Evolutionary conservation across 108 stramenopile genomes (phyloP).

Genomic region (Skeletonema costatum): DNA sequence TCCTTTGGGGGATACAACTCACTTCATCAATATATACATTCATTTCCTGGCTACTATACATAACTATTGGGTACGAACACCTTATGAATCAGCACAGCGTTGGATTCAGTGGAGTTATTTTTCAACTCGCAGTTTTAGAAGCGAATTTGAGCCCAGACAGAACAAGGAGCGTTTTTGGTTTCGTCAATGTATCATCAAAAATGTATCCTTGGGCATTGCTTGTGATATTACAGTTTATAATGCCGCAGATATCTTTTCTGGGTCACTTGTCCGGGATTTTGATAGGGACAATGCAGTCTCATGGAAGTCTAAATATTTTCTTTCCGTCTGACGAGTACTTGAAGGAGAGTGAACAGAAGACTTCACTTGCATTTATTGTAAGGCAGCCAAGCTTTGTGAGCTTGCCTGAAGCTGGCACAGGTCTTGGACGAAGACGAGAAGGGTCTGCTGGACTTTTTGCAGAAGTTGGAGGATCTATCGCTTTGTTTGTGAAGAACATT

Average conservation of each 20-base stretch:
- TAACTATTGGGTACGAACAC: conserved; percentile 48
- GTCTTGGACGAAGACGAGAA: conserved; percentile 18
- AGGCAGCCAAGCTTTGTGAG: conserved; percentile 26
- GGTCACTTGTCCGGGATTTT: conserved; percentile 83
- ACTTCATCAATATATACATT: conserved; percentile 60
- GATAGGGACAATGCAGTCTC: conserved; percentile 62
- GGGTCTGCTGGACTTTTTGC: neutral
- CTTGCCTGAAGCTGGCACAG: conserved; percentile 20
- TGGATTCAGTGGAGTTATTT: conserved; percentile 86
- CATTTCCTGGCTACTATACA: conserved; percentile 48
- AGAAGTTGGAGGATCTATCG: conserved; percentile 1
- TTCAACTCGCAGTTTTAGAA: conserved; percentile 84
- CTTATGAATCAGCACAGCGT: conserved; percentile 71
- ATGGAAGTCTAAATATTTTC: conserved; percentile 48
- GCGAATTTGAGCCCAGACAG: conserved; percentile 45
- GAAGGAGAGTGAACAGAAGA: conserved; percentile 35
- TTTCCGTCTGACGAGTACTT: conserved; percentile 49
- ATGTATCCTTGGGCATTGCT: conserved; percentile 84
- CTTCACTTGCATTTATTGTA: conserved; percentile 1
- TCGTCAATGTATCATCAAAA: conserved; percentile 64
- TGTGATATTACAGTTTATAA: conserved; percentile 70
- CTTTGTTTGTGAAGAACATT: conserved; percentile 36
- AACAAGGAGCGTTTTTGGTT: conserved; percentile 72
- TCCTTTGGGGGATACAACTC: conserved; percentile 60
- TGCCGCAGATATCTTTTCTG: conserved; percentile 77